Percentiles rank a stretch among this genome's conserved stretches.
Conservation (phyloP, 345 rosid species). For the Dipteronia sinensis region DNA sequence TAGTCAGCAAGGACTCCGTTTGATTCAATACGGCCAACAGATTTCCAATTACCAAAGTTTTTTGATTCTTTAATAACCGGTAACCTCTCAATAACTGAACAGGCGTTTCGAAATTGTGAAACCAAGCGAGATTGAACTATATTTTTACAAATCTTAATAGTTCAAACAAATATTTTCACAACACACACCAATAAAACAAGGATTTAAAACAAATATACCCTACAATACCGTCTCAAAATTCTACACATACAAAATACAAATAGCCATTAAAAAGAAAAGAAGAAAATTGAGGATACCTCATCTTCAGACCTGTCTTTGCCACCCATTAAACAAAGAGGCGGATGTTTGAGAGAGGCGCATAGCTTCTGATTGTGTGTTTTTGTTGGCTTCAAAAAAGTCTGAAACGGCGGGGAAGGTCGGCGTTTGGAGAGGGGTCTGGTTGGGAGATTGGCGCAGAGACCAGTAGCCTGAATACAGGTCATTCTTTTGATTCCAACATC, state of each 20-base stretch:
- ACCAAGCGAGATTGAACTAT: slow-evolving; percentile 55
- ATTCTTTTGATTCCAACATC: slow-evolving; percentile 2
- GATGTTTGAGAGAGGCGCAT: slow-evolving; percentile 23
- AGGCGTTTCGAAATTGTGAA: slow-evolving; percentile 63
- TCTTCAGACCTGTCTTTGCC: slow-evolving; percentile 59
- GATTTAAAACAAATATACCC: too few species aligned
- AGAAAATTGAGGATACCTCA: slow-evolving; percentile 36
- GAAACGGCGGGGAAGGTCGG: neutral
- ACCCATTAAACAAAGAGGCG: slow-evolving; percentile 61
- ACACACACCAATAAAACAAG: neutral
- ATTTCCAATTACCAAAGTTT: slow-evolving; percentile 57
- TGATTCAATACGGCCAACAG: slow-evolving; percentile 69
- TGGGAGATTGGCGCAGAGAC: neutral
- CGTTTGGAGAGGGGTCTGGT: neutral
- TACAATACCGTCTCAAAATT: too few species aligned
- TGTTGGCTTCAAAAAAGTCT: slow-evolving; percentile 19
- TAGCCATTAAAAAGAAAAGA: neutral
- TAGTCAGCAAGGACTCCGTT: slow-evolving; percentile 60
- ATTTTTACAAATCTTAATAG: too few species aligned
- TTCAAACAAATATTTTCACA: neutral
- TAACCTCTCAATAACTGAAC: slow-evolving; percentile 69
- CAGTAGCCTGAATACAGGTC: slow-evolving; percentile 1
- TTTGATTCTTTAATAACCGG: slow-evolving; percentile 58
- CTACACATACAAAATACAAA: too few species aligned
- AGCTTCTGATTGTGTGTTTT: slow-evolving; percentile 17